Evolutionary conservation across 345 rosid genomes (phyloP).

Genomic region (Euphorbia lathyris): DNA sequence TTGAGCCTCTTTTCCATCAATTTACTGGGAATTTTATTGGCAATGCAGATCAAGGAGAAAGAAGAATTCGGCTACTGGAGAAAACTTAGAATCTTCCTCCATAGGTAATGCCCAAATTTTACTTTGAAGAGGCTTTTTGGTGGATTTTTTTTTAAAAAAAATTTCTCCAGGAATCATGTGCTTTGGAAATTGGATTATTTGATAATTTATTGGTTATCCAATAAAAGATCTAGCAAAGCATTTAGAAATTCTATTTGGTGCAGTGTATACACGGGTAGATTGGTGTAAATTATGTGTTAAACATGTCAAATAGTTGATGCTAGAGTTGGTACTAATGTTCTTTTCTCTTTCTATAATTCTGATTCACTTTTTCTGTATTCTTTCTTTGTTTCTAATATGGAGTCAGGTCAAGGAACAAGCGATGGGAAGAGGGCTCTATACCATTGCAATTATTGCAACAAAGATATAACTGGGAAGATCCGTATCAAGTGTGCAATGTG

Average conservation of each 20-base stretch:
- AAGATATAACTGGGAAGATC: slow-evolving; percentile 85
- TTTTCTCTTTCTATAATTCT: too few relatives aligned
- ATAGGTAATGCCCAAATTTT: slow-evolving; percentile 39
- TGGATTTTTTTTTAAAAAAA: too few relatives aligned
- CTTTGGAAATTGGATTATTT: not conserved
- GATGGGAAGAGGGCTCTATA: slow-evolving; percentile 86
- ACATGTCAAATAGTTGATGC: not conserved
- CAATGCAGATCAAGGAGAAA: slow-evolving; percentile 82
- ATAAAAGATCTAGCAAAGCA: not conserved
- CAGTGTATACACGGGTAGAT: not conserved
- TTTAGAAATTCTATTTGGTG: not conserved
- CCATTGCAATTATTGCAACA: slow-evolving; percentile 97
- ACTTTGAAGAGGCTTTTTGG: not conserved
- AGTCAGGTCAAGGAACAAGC: slow-evolving; percentile 63
- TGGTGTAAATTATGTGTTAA: not conserved
- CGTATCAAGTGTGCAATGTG: slow-evolving; percentile 90
- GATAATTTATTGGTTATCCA: not conserved
- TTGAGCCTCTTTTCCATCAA: not conserved
- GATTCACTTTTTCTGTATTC: not conserved
- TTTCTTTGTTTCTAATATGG: slow-evolving; percentile 9
- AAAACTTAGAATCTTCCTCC: slow-evolving; percentile 65
- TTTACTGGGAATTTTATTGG: slow-evolving; percentile 10
- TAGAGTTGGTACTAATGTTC: not conserved
- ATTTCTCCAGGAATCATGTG: too few relatives aligned
- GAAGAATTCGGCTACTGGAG: slow-evolving; percentile 74